These are phyloP conservation scores for Phytopythium delawarense DNA, from an alignment of 352 stramenopile genomes.

Conservation along the genomic window DNA sequence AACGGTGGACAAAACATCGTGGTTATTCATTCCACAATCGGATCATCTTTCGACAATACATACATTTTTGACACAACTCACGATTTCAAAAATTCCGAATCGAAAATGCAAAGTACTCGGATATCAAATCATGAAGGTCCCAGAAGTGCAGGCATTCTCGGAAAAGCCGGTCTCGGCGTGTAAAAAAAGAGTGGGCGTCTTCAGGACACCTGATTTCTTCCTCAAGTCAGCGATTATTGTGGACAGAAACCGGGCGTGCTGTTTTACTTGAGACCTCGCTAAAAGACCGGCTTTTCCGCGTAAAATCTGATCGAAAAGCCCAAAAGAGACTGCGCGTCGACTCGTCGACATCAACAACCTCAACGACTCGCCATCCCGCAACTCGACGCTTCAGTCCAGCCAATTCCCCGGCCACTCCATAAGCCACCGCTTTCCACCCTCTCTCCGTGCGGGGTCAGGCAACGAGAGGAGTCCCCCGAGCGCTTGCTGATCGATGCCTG, in stretches of 20 bases:
- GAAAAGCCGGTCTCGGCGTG: no score
- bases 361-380: not conserved
- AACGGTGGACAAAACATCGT: not conserved
- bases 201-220: not conserved
- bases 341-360: not conserved
- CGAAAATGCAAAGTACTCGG: no score
- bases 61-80: no score
- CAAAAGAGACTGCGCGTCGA: not conserved
- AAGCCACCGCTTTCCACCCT: not conserved
- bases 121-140: not conserved
- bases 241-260: no score
- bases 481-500: no score
- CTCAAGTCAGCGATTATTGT: not conserved
- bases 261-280: not conserved
- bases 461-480: no score
- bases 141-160: not conserved
- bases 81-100: no score
- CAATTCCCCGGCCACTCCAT: not conserved
- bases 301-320: not conserved
- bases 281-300: not conserved
- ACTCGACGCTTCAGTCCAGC: conserved; percentile 1
- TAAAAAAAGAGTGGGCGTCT: not conserved
- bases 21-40: no score
- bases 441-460: not conserved
- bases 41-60: no score